Conservation (phyloP, 2,329 filamentous ascomycete genomes). For the Tolypocladium amazonense region DNA sequence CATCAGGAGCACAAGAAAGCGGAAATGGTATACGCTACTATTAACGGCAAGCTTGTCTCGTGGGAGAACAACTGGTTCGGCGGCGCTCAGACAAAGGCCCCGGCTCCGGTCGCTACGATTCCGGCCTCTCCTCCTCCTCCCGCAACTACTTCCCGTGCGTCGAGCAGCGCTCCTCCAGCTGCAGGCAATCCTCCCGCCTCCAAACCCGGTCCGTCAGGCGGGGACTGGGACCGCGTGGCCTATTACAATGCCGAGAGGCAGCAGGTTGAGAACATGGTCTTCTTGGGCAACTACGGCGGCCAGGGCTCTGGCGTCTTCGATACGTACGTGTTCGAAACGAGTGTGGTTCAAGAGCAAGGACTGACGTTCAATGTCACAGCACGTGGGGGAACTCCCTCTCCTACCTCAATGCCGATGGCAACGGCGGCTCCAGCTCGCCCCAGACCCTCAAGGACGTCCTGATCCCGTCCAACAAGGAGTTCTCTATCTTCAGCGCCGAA, state of each 20-base stretch:
- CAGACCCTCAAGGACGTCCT: constrained; percentile 26
- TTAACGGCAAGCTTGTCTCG: constrained; percentile 44
- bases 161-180: not conserved
- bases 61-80: constrained; percentile 49
- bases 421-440: constrained; percentile 24
- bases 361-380: constrained; percentile 13
- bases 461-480: constrained; percentile 33
- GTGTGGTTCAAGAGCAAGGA: not conserved
- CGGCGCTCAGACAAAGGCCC: constrained; percentile 8
- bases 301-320: constrained; percentile 31
- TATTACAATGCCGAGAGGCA: constrained; percentile 33
- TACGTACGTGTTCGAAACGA: constrained; percentile 21
- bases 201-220: constrained; percentile 7
- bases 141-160: constrained; percentile 3
- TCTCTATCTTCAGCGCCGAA: constrained; percentile 33
- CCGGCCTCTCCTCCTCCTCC: constrained; percentile 7
- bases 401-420: constrained; percentile 32
- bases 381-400: constrained; percentile 34
- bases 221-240: constrained; percentile 29
- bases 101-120: constrained; percentile 7
- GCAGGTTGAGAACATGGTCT: constrained; percentile 31
- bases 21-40: constrained; percentile 44
- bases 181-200: not conserved
- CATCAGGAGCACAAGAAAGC: constrained; percentile 44
- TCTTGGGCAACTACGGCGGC: constrained; percentile 37